These are phyloP conservation scores for Penicillium griseofulvum DNA, from an alignment of 2,329 filamentous ascomycete genomes.

Conservation along the genomic window DNA sequence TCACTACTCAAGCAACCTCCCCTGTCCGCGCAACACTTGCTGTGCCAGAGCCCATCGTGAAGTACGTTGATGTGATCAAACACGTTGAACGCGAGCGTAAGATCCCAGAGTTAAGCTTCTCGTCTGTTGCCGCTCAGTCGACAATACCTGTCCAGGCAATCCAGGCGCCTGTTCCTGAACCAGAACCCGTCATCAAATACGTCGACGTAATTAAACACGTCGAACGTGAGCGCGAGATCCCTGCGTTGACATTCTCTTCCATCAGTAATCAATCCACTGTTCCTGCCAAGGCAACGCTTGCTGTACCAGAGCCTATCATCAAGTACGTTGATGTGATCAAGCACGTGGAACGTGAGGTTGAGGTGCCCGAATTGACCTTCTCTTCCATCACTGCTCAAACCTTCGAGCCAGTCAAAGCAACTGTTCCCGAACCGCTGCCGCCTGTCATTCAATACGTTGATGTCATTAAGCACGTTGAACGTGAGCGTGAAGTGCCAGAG, in stretches of 20 bases:
- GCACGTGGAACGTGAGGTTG: constrained; percentile 12
- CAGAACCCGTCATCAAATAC: constrained; percentile 14
- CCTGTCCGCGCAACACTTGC: constrained; percentile 22
- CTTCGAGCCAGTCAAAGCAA: constrained; percentile 24
- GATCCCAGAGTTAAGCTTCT: constrained; percentile 29
- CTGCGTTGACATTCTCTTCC: constrained; percentile 29
- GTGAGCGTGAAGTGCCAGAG: constrained; percentile 11
- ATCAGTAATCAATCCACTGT: constrained; percentile 29
- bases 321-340: constrained; percentile 10
- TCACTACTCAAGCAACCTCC: constrained; percentile 26
- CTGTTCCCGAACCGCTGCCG: constrained; percentile 18
- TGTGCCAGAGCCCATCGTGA: constrained; percentile 20
- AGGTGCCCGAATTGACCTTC: constrained; percentile 22
- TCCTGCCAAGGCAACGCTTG: constrained; percentile 21
- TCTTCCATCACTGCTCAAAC: constrained; percentile 32
- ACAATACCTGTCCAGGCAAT: constrained; percentile 23
- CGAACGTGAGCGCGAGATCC: constrained; percentile 9
- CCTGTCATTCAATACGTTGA: constrained; percentile 1
- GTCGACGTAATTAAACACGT: constrained; percentile 10
- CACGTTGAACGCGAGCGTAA: constrained; percentile 7
- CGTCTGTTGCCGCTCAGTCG: constrained; percentile 33
- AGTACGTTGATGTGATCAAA: constrained; percentile 13
- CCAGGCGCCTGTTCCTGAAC: constrained; percentile 10
- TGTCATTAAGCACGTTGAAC: constrained; percentile 7
- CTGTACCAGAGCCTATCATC: constrained; percentile 17